phyloP scores from a whole-genome alignment of 768 basidiomycete genomes.

The Hygrocybe coccinea region DNA sequence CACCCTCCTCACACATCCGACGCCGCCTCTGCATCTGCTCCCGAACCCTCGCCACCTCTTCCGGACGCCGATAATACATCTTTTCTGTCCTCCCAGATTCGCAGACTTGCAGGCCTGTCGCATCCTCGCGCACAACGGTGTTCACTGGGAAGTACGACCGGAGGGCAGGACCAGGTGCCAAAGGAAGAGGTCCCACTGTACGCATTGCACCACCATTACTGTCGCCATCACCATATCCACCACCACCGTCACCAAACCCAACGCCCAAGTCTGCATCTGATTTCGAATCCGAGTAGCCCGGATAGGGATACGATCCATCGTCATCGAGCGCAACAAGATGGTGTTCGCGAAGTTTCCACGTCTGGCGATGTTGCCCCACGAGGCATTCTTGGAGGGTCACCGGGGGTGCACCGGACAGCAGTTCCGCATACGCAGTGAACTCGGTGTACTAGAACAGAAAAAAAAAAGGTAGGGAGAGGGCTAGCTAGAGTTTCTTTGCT shows the following conservation, averaged over 20 bases:
- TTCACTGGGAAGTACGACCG: constrained; percentile 57
- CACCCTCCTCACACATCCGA: background rate
- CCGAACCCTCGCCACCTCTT: background rate
- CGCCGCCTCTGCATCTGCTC: background rate
- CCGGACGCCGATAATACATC: constrained; percentile 27
- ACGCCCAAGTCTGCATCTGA: constrained; percentile 33
- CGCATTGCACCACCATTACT: background rate
- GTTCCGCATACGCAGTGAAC: constrained; percentile 76
- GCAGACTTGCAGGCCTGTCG: constrained; percentile 43
- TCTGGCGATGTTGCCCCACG: constrained; percentile 81
- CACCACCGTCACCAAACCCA: constrained; percentile 23
- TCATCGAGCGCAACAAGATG: constrained; percentile 42
- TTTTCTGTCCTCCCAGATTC: constrained; percentile 37
- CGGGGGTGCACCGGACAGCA: constrained; percentile 67
- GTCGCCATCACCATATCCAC: background rate
- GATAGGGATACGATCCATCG: background rate
- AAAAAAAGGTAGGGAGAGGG: background rate
- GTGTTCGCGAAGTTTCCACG: constrained; percentile 82
- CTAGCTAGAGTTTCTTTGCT: background rate
- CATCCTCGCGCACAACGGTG: constrained; percentile 44
- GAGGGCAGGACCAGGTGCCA: constrained; percentile 58
- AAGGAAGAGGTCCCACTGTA: constrained; percentile 23
- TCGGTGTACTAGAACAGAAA: constrained; percentile 59
- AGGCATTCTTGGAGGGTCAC: constrained; percentile 63
- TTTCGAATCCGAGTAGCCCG: constrained; percentile 5